Evolutionary conservation across 2,329 filamentous ascomycete genomes (phyloP), one percentile per base, ranked within the genome.

Genomic region (Pseudogymnoascus sp.): DNA sequence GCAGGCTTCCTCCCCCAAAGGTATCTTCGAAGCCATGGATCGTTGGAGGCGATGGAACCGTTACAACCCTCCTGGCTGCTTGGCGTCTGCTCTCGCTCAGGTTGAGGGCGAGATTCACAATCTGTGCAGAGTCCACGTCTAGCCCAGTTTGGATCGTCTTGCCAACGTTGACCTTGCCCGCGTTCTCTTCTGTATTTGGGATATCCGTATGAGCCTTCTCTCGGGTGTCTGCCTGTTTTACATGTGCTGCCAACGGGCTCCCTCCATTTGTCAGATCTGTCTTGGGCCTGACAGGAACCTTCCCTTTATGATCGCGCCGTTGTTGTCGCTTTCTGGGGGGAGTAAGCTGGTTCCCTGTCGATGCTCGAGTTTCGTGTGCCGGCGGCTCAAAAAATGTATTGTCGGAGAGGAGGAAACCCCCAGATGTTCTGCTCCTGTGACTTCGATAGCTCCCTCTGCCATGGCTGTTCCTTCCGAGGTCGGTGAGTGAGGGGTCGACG

Each of bases 101-200:
- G 68, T 89, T 95, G 69, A 98, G 77, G 1, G 93, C 93, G 84
- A 98, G 90, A 71, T 92, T 92, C 45, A 98, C 92, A 68, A 98
- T 96, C 75, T 96, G 90, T 3, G 89, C 85, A 6, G 93, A 89
- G 71, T 97, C 93, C 65, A 89, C 82, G 70, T 92, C 86, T 19
- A 90, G 73, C 4, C 75, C 70, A 13, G 73, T 67, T 54, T 67
- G 67, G 19, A 62, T 23, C 21, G 61, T 62, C 60, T 64, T 69
- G 25, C 41, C 37, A 1, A 62, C 11, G 31, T 31, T 54, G 7
- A 65, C 61, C 16, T 54, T 54, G 13, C 10, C 37, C 4, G 23
- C 63, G 36, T 66, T 63, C 10, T 45, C 34, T n/a, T 34, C 63
- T 23, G 63, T 64, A 25, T 57, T 60, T 19, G 48, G 51, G 16